Conservation (phyloP, 441 rosid genomes). For the Populus trichocarpa region DNA sequence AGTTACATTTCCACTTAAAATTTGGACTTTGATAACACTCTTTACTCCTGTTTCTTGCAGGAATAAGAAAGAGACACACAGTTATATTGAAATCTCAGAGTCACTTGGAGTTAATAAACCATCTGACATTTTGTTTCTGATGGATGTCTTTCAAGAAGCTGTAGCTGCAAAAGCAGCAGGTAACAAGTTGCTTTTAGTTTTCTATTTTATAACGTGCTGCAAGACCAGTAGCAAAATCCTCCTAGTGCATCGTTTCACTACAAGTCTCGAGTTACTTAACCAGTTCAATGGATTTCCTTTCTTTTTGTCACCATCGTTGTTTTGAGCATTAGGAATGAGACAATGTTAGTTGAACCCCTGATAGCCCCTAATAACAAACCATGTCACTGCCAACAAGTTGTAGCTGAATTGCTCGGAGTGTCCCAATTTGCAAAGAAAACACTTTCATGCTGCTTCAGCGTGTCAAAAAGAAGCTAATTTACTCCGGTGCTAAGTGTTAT, state of each 20-base stretch:
- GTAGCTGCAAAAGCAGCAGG: slow-evolving; percentile 86
- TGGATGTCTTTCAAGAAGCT: slow-evolving; percentile 88
- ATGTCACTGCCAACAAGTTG: neutral
- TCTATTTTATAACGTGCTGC: neutral
- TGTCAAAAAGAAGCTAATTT: neutral
- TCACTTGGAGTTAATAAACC: slow-evolving; percentile 78
- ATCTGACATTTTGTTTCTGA: slow-evolving; percentile 72
- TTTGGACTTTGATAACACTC: neutral
- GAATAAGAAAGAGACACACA: slow-evolving; percentile 67
- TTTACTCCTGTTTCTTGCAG: slow-evolving; percentile 35
- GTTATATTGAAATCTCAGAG: slow-evolving; percentile 71
- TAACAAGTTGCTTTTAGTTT: slow-evolving; percentile 18
- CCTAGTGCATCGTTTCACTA: neutral
- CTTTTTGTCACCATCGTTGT: neutral
- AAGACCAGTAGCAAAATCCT: neutral
- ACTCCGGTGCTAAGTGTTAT: neutral
- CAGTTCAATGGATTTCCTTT: neutral
- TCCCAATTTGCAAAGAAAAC: neutral
- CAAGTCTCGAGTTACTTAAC: neutral
- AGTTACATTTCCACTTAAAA: neutral
- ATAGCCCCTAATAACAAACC: neutral
- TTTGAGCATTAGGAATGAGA: neutral
- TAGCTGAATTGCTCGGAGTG: neutral
- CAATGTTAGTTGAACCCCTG: neutral
- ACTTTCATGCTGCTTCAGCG: neutral